A percentile compares a stretch with the other conserved stretches of the same genome.
Conservation (phyloP, 352 stramenopile genomes). For the Elongisporangium undulatum region DNA sequence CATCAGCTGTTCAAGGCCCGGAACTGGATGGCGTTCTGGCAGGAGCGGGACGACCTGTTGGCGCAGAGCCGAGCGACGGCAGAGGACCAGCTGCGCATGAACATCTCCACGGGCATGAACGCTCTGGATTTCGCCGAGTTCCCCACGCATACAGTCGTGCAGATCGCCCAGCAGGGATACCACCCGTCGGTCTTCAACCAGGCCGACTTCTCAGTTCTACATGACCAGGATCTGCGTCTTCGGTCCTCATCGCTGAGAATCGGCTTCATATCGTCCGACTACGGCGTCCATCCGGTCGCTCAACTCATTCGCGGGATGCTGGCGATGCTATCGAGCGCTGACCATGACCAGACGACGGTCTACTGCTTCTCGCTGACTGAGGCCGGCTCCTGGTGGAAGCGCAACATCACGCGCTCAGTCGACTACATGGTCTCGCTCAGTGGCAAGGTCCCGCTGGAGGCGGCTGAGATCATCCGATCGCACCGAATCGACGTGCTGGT, state of each 20-base stretch:
- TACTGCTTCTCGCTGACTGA: constrained; percentile 71
- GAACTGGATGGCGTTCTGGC: constrained; percentile 70
- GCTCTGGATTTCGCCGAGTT: constrained; percentile 50
- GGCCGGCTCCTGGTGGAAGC: constrained; percentile 68
- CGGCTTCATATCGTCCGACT: constrained; percentile 80
- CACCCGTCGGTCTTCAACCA: not conserved
- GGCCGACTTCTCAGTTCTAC: constrained; percentile 8
- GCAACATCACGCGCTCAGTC: constrained; percentile 69
- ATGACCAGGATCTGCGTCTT: constrained; percentile 14
- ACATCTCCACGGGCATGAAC: constrained; percentile 12
- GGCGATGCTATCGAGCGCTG: constrained; percentile 26
- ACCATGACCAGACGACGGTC: constrained; percentile 29
- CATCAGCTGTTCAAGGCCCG: constrained; percentile 56
- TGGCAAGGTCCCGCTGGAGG: constrained; percentile 42
- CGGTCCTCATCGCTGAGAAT: constrained; percentile 31
- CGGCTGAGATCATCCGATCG: constrained; percentile 42
- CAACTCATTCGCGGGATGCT: constrained; percentile 65
- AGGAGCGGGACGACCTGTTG: constrained; percentile 45
- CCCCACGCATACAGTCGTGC: constrained; percentile 15
- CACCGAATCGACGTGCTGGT: constrained; percentile 71
- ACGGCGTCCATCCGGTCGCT: constrained; percentile 76
- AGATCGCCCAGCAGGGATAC: constrained; percentile 17
- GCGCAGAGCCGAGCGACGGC: constrained; percentile 24
- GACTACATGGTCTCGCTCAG: constrained; percentile 65
- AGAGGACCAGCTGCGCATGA: constrained; percentile 11